Base-by-base conservation (phyloP, 1,284 basidiomycete species). In the Marasmius oreades region DNA sequence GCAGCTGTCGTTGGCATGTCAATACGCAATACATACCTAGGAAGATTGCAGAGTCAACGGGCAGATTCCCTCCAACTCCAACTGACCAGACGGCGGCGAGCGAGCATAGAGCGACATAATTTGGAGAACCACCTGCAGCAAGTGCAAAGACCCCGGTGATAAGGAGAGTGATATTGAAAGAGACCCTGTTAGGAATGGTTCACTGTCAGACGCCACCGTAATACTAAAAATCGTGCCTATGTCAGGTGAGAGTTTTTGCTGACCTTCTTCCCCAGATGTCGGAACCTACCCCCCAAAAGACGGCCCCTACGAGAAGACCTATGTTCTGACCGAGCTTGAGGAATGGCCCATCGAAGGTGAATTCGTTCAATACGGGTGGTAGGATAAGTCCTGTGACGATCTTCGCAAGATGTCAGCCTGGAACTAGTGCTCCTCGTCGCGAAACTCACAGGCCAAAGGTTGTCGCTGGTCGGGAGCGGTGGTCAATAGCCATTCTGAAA, bases 31-130 rank as follows among this genome's bases (percentile, higher is more conserved):
- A 45, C 37, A 26, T 42, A 84, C 83, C 77, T 55, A 88, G 73
- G 61, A 85, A 83, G 55, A 88, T 81, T 8, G 82, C 80, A 6
- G 83, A 81, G 63, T 87, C 86, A 33, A 88, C 84, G 1, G 86
- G 79, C 53, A 81, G 62, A 64, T 84, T 83, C 22, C 81, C 70
- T 56, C 74, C 85, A 6, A 74, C 82, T 7, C 79, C 78, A 4
- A 80, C 59, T 4, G 77, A 74, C 43, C 75, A 71, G 3, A 77
- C 62, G 1, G 79, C 76, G 2, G 75, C 68, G 33, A 82, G 66
- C n/a, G 73, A 72, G 0, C 77, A 75, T 28, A 83, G 69, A 1
- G 75, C 66, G 31, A 75, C 46, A 55, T 77, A 78, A 53, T 74
- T 72, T 3, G 69, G 71, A 1, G 81, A 73, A 1, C 70, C 77